Evolutionary conservation across 306 rosid genomes (phyloP).

Genomic region (Morella rubra): DNA sequence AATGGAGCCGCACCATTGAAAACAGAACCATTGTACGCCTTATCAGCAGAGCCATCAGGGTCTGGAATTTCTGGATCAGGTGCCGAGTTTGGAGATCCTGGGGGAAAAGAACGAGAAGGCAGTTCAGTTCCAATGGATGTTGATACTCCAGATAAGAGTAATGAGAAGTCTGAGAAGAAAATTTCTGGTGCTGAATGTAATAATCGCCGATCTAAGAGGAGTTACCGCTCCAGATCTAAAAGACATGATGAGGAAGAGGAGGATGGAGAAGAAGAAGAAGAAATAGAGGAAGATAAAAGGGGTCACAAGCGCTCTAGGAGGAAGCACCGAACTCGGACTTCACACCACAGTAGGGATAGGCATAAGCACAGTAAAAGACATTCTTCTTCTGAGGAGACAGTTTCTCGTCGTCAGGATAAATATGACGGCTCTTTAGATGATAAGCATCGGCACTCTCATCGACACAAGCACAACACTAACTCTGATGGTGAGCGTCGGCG

Average conservation of each 20-base stretch:
- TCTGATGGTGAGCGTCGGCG: constrained; percentile 37
- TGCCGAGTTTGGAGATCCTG: constrained; percentile 40
- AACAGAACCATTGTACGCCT: constrained; percentile 41
- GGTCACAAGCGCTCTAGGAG: constrained; percentile 52
- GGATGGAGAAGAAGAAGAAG: constrained; percentile 34
- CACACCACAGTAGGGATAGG: constrained; percentile 47
- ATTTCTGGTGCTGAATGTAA: constrained; percentile 29
- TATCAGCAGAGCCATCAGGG: constrained; percentile 59
- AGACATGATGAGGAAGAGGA: constrained; percentile 39
- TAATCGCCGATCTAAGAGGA: constrained; percentile 57
- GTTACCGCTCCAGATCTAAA: constrained; percentile 55
- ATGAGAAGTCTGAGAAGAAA: constrained; percentile 39
- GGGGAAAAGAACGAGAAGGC: constrained; percentile 68
- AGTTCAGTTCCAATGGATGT: constrained; percentile 57
- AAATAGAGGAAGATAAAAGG: constrained; percentile 33
- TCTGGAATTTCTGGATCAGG: constrained; percentile 59
- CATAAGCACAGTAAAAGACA: constrained; percentile 55
- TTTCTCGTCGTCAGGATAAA: constrained; percentile 22
- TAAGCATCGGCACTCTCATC: constrained; percentile 35
- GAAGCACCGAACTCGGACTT: constrained; percentile 53
- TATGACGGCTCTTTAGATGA: constrained; percentile 45
- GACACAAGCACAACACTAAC: constrained; percentile 29
- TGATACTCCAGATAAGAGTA: constrained; percentile 40
- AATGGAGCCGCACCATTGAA: constrained; percentile 51
- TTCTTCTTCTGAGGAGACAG: constrained; percentile 51